Base-by-base conservation (phyloP, 1,139 yeast species). In the Candida gigantensis region DNA sequence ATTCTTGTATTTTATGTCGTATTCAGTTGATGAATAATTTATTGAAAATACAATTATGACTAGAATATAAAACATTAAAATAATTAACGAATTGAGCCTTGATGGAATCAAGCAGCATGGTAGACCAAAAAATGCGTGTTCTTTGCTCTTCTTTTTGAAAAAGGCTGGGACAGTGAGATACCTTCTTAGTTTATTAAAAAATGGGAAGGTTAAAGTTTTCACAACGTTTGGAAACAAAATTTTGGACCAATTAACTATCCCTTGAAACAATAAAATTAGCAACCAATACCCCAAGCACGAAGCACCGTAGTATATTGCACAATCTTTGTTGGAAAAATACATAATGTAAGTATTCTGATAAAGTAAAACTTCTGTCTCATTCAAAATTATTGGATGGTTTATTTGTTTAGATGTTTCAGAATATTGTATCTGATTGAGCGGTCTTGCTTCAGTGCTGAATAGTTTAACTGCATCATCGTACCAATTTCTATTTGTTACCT, bases 281-380 rank as follows among this genome's bases (percentile, higher is more conserved):
- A 60, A 67, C 80, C 81, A 77, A 46, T 66, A 77, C 0, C 74
- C 76, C 20, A 77, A 45, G 19, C 69, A 39, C 2, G 69, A 79
- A 15, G 66, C 54, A 9, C 83, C 83, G 46, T 71, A 66, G 43
- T 58, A 74, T 37, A 71, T 58, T 4, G 79, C 65, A 32, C 58
- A 51, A 36, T 57, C 54, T 41, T 57, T 65, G 40, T 63, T 65
- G 4, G 66, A 67, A 28, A 61, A 49, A 40, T 59, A 66, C 26
- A 49, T 49, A 10, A 44, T 46, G 40, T 66, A 65, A 1, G 62
- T 47, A 2, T 39, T 45, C 17, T 39, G 30, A 36, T 54, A 60
- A 8, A 49, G 24, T 1, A 30, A 9, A n/a, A 51, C 37, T 2
- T 18, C 35, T 1, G 49, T 36, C 3, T 34, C 25, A 27, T 61